Evolutionary conservation across 768 basidiomycete genomes (phyloP).

Genomic region (Macrolepiota albuminosa): DNA sequence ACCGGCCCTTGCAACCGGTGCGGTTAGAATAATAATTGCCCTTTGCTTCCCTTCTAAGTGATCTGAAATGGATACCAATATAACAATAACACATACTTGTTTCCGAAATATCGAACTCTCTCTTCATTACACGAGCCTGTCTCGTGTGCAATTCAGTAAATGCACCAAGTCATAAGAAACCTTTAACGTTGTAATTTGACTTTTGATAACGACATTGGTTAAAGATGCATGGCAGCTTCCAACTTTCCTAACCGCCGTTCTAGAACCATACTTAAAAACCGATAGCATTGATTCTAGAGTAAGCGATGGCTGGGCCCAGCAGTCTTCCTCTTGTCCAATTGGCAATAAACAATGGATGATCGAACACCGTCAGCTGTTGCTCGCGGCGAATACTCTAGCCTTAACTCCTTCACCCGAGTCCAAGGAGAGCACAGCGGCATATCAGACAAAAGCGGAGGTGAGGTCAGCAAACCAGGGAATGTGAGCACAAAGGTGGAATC

Average conservation of each 20-base stretch:
- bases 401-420: not conserved
- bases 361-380: not conserved
- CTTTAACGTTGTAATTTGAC: not conserved
- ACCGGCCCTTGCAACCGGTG: not conserved
- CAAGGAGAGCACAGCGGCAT: not conserved
- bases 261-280: not conserved
- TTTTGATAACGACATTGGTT: not conserved
- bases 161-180: not conserved
- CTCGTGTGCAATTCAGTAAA: not conserved
- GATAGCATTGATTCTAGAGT: not conserved
- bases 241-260: not conserved
- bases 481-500: not conserved
- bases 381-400: not conserved
- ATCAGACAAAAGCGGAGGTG: constrained; percentile 4
- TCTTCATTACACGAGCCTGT: not conserved
- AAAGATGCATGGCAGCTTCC: not conserved
- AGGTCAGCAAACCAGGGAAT: not conserved
- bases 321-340: not conserved
- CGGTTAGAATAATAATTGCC: not conserved
- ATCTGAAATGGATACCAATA: not conserved
- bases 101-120: not conserved
- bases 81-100: not conserved
- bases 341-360: not conserved
- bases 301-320: not conserved
- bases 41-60: not conserved